A percentile compares a stretch with the other conserved stretches of the same genome.
phyloP scores from a whole-genome alignment of 164 flowering plant genomes.

The Annona squamosa region DNA sequence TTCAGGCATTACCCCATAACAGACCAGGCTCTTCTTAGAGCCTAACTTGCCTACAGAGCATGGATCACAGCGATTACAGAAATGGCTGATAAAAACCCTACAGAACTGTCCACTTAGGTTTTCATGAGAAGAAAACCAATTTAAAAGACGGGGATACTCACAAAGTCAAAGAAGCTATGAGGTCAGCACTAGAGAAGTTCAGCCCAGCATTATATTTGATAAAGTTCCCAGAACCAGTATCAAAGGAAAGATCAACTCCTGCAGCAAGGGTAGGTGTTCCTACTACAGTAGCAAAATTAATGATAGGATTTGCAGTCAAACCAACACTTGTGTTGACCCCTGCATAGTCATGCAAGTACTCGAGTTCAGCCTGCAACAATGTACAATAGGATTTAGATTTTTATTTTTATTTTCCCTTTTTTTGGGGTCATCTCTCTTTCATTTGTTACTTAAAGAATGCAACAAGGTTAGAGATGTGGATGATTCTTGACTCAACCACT shows the following conservation, averaged over 20 bases:
- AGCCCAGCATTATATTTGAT: conserved; percentile 56
- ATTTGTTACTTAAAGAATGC: too few relatives aligned
- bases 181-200: conserved; percentile 46
- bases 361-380: conserved; percentile 48
- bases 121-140: not conserved
- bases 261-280: conserved; percentile 39
- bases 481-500: too few relatives aligned
- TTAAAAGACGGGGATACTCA: conserved; percentile 28
- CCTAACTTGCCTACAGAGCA: too few relatives aligned
- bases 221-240: conserved; percentile 56
- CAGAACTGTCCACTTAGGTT: not conserved
- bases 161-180: conserved; percentile 59
- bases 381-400: not conserved
- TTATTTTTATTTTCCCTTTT: too few relatives aligned
- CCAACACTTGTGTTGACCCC: conserved; percentile 72
- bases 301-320: conserved; percentile 59
- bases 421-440: too few relatives aligned
- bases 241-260: conserved; percentile 64
- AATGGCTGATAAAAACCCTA: not conserved
- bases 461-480: too few relatives aligned
- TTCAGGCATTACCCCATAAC: not conserved
- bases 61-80: not conserved
- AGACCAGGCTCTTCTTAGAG: not conserved
- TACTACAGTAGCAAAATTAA: conserved; percentile 63
- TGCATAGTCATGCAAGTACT: conserved; percentile 64